Base-by-base conservation (phyloP, 2,329 filamentous ascomycete genomes). In the Aspergillus ruber region DNA sequence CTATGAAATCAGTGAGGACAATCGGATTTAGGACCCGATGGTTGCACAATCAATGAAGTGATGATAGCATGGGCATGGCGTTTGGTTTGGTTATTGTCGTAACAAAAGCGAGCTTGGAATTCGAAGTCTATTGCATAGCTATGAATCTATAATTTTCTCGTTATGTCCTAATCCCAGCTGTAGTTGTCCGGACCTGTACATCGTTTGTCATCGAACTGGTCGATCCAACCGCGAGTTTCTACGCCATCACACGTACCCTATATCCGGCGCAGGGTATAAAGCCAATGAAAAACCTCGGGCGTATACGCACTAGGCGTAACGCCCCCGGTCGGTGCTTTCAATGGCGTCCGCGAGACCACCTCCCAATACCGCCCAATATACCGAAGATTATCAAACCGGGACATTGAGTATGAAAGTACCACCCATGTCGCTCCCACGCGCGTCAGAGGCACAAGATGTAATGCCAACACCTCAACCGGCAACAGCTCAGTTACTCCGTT, bases 261-360 rank as follows among this genome's bases (percentile, higher is more conserved):
- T 45, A 52, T 56, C 8, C 65, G 58, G 36, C 58, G 55, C 21
- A 68, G 44, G 3, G 62, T 52, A 55, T 68, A 67, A 10, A 67
- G 27, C 66, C 65, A 68, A 48, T 68, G 66, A 45, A 62, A 68
- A 5, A 67, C 56, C 10, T 66, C 58, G 0, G 66, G 65, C 4
- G 60, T 55, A 49, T 64, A 42, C 4, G 61, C 60, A 33, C 56
- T 54, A 0, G 62, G 52, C n/a, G 58, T 61, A 1, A 57, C 52
- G 27, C 54, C 42, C 2, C 65, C 66, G 6, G 62, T 13, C 10
- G 64, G 65, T 8, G 66, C 66, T 46, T 62, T 62, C 20, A 68
- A 23, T 3, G 63, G 50, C 6, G 52, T 62, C 6, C 61, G 64
- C 6, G 60, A 62, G 6, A 59, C 50, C 2, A 66, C 6, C 0